Evolutionary conservation across 2,329 filamentous ascomycete genomes (phyloP).

Genomic region (Plectosphaerella cucumerina): DNA sequence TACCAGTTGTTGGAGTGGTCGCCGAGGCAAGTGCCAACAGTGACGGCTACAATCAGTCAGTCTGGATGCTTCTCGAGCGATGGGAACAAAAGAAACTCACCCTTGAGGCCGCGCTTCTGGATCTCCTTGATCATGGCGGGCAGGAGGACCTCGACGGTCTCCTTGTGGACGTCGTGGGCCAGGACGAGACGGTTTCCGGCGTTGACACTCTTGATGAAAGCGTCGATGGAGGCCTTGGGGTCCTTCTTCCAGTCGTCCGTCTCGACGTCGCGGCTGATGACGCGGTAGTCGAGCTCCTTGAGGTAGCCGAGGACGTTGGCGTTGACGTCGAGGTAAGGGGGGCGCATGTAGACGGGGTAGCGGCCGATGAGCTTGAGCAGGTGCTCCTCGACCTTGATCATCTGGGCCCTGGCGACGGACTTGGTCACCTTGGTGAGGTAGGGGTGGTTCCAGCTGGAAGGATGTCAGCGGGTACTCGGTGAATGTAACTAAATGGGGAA

Average conservation of each 20-base stretch:
- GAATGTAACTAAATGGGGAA: no score
- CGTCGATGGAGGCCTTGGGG: constrained; percentile 37
- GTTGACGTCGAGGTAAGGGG: constrained; percentile 15
- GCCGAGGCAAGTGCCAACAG: constrained; percentile 40
- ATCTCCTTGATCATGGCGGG: constrained; percentile 36
- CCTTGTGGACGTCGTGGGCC: constrained; percentile 45
- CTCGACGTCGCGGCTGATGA: constrained; percentile 18
- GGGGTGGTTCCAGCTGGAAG: constrained; percentile 31
- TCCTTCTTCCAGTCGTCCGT: constrained; percentile 36
- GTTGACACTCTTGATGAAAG: constrained; percentile 26
- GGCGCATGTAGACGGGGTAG: constrained; percentile 42
- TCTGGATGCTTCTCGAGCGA: constrained; percentile 3
- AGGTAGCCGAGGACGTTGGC: constrained; percentile 6
- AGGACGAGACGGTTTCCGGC: constrained; percentile 35
- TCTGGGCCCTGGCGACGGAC: constrained; percentile 20
- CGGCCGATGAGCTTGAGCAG: constrained; percentile 36
- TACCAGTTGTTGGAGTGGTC: constrained; percentile 43
- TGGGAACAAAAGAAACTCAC: constrained; percentile 28
- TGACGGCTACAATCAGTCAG: constrained; percentile 21
- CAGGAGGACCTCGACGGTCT: constrained; percentile 15
- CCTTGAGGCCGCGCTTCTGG: constrained; percentile 25
- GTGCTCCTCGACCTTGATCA: constrained; percentile 41
- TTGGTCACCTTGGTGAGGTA: constrained; percentile 24
- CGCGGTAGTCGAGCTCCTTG: constrained; percentile 9
- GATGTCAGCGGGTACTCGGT: no score